These are phyloP conservation scores for Yarrowia divulgata DNA, from an alignment of 805 yeast genomes.

Conservation along the genomic window DNA sequence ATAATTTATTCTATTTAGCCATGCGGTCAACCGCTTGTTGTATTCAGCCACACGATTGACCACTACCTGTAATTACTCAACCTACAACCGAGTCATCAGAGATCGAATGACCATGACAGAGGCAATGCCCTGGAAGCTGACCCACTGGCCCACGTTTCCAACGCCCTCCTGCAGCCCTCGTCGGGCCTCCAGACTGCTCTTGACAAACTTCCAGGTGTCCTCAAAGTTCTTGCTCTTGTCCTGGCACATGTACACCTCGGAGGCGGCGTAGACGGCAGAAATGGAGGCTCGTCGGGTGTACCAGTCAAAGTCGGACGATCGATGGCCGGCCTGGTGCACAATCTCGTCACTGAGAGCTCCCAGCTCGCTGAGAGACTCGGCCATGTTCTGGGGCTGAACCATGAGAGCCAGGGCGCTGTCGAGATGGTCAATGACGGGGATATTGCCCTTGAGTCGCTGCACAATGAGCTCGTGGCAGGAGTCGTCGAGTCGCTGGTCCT, in stretches of 20 bases:
- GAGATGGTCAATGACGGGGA: conserved; percentile 42
- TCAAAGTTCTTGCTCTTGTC: conserved; percentile 65
- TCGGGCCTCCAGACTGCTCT: conserved; percentile 62
- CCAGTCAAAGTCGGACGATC: conserved; percentile 85
- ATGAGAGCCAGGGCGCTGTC: conserved; percentile 64
- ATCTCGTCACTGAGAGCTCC: conserved; percentile 83
- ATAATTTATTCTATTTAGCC: conserved; percentile 13
- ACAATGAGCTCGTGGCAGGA: conserved; percentile 53
- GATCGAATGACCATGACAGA: conserved; percentile 72
- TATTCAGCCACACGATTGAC: no score
- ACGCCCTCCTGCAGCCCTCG: conserved; percentile 66
- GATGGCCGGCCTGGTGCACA: conserved; percentile 78
- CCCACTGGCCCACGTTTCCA: conserved; percentile 76
- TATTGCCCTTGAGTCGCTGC: conserved; percentile 60
- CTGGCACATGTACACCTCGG: conserved; percentile 81
- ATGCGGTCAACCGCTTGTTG: no score
- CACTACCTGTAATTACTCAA: no score
- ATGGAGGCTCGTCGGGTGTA: conserved; percentile 82
- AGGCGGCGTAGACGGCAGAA: conserved; percentile 71
- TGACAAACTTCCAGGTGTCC: conserved; percentile 71
- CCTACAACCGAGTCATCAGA: conserved; percentile 52
- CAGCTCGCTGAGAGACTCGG: conserved; percentile 67
- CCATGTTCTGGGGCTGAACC: conserved; percentile 67
- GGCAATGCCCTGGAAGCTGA: conserved; percentile 69
- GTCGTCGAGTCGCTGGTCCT: conserved; percentile 54